phyloP scores from a whole-genome alignment of 306 rosid species.

The Sicyos baderoa region DNA sequence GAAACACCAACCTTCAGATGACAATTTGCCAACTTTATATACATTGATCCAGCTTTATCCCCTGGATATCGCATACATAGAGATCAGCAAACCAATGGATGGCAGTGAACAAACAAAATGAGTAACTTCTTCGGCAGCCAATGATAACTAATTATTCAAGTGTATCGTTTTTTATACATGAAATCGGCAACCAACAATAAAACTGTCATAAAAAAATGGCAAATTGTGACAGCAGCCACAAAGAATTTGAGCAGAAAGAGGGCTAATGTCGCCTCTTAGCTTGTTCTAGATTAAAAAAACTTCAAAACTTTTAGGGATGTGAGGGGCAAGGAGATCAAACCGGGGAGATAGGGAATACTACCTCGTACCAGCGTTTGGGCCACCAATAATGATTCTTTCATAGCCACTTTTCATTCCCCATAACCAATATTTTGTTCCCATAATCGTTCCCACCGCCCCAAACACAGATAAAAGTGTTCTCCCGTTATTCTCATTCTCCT shows the following conservation, averaged over 20 bases:
- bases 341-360: no score
- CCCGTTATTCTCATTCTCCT: no score
- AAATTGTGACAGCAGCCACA: neutral
- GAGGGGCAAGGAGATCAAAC: no score
- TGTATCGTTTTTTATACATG: neutral
- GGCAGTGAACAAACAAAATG: neutral
- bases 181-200: neutral
- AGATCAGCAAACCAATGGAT: constrained; percentile 14
- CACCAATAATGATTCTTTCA: no score
- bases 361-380: no score
- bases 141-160: neutral
- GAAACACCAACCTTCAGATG: constrained; percentile 60
- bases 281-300: neutral
- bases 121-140: neutral
- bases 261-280: no score
- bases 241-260: neutral
- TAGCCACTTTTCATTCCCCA: no score
- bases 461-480: no score
- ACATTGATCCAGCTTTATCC: constrained; percentile 73
- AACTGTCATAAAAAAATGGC: neutral
- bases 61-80: constrained; percentile 34
- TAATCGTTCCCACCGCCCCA: no score
- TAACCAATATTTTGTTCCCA: no score
- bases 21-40: constrained; percentile 67
- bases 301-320: neutral